Evolutionary conservation across 73 alveolate species (phyloP).

Genomic region (Stentor coeruleus): DNA sequence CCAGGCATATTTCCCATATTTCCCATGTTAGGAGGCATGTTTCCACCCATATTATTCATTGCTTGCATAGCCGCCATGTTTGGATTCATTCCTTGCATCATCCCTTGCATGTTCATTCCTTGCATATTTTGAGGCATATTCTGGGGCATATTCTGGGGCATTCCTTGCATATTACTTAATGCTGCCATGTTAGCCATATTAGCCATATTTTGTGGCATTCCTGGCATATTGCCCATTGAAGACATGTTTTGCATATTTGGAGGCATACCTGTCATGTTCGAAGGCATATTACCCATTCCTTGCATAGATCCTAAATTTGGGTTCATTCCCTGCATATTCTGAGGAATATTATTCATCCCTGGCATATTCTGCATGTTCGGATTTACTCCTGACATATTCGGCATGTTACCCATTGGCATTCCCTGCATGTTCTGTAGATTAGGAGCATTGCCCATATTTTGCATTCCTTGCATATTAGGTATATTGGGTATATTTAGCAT

Average conservation of each 20-base stretch:
- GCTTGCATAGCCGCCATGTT: conserved; percentile 26
- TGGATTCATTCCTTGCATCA: too few relatives aligned
- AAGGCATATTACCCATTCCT: background rate
- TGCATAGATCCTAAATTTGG: background rate
- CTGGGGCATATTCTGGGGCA: conserved; percentile 22
- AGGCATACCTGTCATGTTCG: background rate
- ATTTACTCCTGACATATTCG: too few relatives aligned
- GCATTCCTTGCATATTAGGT: conserved; percentile 26
- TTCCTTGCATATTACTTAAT: background rate
- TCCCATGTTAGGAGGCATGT: conserved; percentile 32
- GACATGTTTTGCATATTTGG: conserved; percentile 24
- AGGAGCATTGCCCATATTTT: conserved; percentile 19
- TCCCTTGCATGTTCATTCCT: conserved; percentile 23
- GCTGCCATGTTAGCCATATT: conserved; percentile 10
- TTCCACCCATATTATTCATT: too few relatives aligned
- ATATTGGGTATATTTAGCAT: conserved; percentile 6
- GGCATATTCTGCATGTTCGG: background rate
- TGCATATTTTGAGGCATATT: conserved; percentile 24
- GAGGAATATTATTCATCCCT: background rate
- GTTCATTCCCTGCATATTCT: background rate
- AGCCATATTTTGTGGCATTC: background rate
- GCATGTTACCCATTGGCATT: conserved; percentile 6
- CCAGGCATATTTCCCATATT: conserved; percentile 17
- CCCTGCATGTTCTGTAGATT: conserved; percentile 27
- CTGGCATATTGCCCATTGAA: background rate